Conservation (phyloP, 169 alveolate genomes). For the Plasmodium fragile region DNA sequence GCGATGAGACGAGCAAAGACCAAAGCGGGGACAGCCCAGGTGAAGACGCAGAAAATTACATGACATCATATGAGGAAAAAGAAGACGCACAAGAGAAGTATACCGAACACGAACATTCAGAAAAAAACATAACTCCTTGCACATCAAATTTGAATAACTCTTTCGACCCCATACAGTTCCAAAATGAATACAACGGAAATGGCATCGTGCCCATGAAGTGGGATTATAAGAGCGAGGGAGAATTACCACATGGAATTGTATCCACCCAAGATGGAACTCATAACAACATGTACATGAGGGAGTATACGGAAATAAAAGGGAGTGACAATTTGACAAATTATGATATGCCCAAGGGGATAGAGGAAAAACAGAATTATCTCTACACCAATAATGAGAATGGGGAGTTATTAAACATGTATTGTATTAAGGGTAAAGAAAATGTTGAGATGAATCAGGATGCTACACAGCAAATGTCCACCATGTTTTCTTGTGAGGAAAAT, state of each 20-base stretch:
- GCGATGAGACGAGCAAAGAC: neutral
- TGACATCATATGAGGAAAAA: neutral
- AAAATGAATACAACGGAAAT: neutral
- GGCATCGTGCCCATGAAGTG: neutral
- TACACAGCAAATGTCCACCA: neutral
- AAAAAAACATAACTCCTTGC: neutral
- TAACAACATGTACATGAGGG: neutral
- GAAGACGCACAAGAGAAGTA: neutral
- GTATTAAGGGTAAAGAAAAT: neutral
- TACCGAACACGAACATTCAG: neutral
- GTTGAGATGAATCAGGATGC: neutral
- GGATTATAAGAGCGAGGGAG: neutral
- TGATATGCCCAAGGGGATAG: neutral
- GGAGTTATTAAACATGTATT: neutral
- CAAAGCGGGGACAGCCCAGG: neutral
- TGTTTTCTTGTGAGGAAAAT: neutral
- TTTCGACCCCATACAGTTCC: neutral
- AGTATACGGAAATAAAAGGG: neutral
- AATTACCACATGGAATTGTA: neutral
- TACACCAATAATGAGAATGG: neutral
- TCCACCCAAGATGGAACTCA: neutral
- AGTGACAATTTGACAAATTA: neutral
- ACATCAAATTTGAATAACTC: neutral
- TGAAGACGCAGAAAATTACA: neutral
- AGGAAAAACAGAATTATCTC: neutral